These are phyloP conservation scores for Antarctomyces pellizariae DNA, from an alignment of 495 filamentous ascomycete species.

Conservation along the genomic window DNA sequence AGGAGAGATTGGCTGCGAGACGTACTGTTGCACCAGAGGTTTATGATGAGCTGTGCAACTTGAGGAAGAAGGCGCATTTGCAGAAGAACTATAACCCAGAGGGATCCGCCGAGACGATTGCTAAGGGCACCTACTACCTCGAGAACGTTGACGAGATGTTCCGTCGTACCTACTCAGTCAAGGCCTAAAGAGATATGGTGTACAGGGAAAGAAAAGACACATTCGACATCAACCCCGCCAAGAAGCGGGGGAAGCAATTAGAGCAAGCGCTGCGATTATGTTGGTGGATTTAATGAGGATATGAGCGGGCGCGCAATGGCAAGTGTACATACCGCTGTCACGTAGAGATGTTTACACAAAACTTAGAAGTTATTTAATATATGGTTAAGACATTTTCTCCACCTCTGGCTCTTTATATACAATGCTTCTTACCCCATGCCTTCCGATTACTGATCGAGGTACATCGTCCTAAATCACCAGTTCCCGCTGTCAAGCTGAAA, in stretches of 20 bases:
- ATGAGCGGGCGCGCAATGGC: too few species aligned
- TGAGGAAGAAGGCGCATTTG: constrained; percentile 84
- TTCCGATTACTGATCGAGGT: too few species aligned
- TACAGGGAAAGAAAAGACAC: too few species aligned
- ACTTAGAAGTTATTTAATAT: too few species aligned
- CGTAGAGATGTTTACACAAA: too few species aligned
- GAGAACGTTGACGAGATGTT: constrained; percentile 86
- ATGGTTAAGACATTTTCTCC: too few species aligned
- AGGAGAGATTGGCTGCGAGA: constrained; percentile 46
- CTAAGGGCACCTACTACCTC: constrained; percentile 69
- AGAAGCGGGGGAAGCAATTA: constrained; percentile 16
- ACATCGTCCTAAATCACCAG: too few species aligned
- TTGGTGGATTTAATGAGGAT: constrained; percentile 1
- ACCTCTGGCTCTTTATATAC: too few species aligned
- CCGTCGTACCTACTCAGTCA: constrained; percentile 67
- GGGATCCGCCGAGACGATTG: constrained; percentile 57
- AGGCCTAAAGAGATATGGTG: constrained; percentile 65
- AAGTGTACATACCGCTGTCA: too few species aligned
- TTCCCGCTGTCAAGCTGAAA: too few species aligned
- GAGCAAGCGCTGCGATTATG: background rate
- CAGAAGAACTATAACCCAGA: constrained; percentile 70
- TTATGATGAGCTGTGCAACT: constrained; percentile 83
- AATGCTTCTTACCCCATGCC: too few species aligned
- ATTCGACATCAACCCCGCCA: too few species aligned
- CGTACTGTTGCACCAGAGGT: constrained; percentile 55